Evolutionary conservation across 2,329 filamentous ascomycete genomes (phyloP), one percentile per base, ranked within the genome.

Genomic region (Pseudogymnoascus sp.): DNA sequence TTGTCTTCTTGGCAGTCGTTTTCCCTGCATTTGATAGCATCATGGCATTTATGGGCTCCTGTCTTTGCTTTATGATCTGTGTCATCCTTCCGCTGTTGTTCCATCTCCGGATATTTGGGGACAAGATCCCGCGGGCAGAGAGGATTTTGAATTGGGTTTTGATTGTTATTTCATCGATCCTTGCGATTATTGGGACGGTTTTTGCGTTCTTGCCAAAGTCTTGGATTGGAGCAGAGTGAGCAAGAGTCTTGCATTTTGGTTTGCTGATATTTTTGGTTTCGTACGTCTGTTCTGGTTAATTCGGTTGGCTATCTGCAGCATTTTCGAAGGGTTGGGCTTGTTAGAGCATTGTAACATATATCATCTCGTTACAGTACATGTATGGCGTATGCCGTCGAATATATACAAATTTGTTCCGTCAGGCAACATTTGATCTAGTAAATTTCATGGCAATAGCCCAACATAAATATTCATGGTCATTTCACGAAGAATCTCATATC

Each of bases 61-160:
- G 92, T 3, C 81, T 96, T 14, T 97, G 93, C 76, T 96, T 96
- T 69, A 90, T 90, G 16, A 95, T 97, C 66, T 97, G 93, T 75
- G 86, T 97, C 66, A 92, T 96, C 74, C 79, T 99, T 58, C 94
- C 93, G 0, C 78, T 96, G 33, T 82, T 86, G 4, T 97, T 99
- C 71, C 92, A 97, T 70, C 76, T 97, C 61, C 96, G 92, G 75
- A 84, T 97, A 1, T 97, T 96, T 72, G 85, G 86, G 54, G 81
- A 85, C 58, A 86, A 93, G 63, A 84, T 97, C 50, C 76, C 79
- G 1, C 66, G 73, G 1, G 71, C 72, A 20, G 90, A 96, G 74
- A 86, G 83, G 68, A 72, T 83, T 4, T 66, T 89, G 47, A 86
- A 88, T 68, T 92, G 85, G 79, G 71, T 77, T 14, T 74, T 96